Conservation (phyloP, 768 basidiomycete species). For the Lactarius hatsudake region DNA sequence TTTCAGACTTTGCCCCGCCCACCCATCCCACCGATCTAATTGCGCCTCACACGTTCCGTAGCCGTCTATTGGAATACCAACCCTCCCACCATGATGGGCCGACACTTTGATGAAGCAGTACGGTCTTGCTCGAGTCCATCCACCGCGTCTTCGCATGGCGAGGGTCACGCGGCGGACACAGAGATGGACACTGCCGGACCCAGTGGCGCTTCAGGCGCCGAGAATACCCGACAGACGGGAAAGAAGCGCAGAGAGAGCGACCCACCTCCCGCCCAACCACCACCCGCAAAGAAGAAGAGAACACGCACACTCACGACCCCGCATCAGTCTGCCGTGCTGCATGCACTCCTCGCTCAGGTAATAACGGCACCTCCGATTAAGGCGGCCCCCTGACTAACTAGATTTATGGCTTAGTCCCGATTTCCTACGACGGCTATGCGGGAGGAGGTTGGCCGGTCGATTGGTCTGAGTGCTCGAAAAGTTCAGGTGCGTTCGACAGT, state of each 20-base stretch:
- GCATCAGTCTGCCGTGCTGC: constrained; percentile 84
- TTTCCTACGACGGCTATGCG: constrained; percentile 87
- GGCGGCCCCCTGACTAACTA: background rate
- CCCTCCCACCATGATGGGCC: constrained; percentile 15
- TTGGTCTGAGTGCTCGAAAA: constrained; percentile 86
- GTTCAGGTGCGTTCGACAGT: constrained; percentile 64
- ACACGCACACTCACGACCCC: constrained; percentile 84
- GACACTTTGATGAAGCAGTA: constrained; percentile 21
- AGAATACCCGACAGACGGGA: constrained; percentile 28
- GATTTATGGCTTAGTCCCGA: constrained; percentile 55
- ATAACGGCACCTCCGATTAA: constrained; percentile 29
- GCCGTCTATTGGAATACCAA: background rate
- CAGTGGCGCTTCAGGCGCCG: constrained; percentile 41
- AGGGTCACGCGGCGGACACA: constrained; percentile 51
- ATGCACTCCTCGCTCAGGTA: constrained; percentile 86
- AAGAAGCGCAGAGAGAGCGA: constrained; percentile 30
- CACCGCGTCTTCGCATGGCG: constrained; percentile 31
- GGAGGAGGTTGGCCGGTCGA: constrained; percentile 82
- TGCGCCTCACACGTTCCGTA: background rate
- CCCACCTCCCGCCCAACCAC: constrained; percentile 36
- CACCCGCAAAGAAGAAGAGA: constrained; percentile 70
- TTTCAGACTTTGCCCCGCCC: background rate
- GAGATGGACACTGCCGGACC: constrained; percentile 49
- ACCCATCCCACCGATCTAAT: background rate
- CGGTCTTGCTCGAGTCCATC: constrained; percentile 25